phyloP scores from a whole-genome alignment of 2,329 filamentous ascomycete species.

The Fusarium tuaranense region DNA sequence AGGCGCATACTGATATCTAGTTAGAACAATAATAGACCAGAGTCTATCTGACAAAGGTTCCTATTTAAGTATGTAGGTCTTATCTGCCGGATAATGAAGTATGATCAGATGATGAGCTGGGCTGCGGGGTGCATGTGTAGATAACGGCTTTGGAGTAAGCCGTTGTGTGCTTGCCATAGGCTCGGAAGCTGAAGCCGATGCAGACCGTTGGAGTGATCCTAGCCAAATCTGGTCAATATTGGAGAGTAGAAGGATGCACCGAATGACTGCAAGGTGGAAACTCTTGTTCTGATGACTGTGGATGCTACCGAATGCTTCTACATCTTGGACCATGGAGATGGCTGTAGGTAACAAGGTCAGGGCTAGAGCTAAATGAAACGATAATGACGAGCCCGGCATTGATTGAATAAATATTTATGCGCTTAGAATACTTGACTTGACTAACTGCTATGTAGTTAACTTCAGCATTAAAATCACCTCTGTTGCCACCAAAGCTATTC shows the following conservation, averaged over 20 bases:
- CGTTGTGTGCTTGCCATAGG: neutral
- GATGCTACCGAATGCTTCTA: neutral
- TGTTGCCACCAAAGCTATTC: too few relatives aligned
- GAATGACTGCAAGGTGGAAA: neutral
- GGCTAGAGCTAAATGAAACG: too few relatives aligned
- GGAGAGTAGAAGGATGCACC: neutral
- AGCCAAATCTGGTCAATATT: neutral
- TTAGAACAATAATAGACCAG: neutral
- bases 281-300: neutral
- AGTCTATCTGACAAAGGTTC: neutral
- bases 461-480: too few relatives aligned
- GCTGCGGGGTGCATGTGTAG: neutral
- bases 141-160: neutral
- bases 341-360: too few relatives aligned
- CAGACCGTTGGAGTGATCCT: neutral
- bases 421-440: too few relatives aligned
- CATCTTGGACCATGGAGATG: neutral
- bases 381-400: too few relatives aligned
- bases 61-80: neutral
- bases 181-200: neutral
- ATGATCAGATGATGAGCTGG: neutral
- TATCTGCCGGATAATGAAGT: neutral
- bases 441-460: too few relatives aligned
- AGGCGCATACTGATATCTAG: neutral
- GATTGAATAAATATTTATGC: too few relatives aligned